Percentiles rank a stretch among this genome's conserved stretches.
Conservation (phyloP, 495 filamentous ascomycete species). For the Penicillium coprophilum region DNA sequence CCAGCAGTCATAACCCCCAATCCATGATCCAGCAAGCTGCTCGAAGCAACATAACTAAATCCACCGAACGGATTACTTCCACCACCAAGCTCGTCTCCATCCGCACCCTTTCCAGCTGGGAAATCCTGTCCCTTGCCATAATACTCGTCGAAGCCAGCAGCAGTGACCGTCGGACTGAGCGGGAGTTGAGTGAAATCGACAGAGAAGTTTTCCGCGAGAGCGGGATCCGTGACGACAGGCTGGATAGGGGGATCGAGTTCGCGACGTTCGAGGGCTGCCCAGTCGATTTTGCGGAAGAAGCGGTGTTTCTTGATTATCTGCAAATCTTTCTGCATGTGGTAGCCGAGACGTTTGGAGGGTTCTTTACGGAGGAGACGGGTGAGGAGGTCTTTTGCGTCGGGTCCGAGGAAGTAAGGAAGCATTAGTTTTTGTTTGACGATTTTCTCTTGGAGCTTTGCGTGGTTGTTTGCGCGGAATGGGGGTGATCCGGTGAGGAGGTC, state of each 20-base stretch:
- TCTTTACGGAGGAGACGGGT: slow-evolving; percentile 88
- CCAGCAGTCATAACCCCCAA: slow-evolving; percentile 31
- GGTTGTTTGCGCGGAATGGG: slow-evolving; percentile 86
- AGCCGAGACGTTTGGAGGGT: slow-evolving; percentile 80
- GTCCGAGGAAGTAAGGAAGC: slow-evolving; percentile 81
- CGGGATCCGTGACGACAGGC: slow-evolving; percentile 90
- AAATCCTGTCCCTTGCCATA: slow-evolving; percentile 32
- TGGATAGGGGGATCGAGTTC: slow-evolving; percentile 84
- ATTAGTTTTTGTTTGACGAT: slow-evolving; percentile 87
- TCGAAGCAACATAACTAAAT: slow-evolving; percentile 92
- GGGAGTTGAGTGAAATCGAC: slow-evolving; percentile 81
- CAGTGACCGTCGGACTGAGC: slow-evolving; percentile 66
- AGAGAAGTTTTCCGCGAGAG: slow-evolving; percentile 92
- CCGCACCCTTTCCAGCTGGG: background rate
- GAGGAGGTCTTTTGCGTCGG: slow-evolving; percentile 90
- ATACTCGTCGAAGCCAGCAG: slow-evolving; percentile 34
- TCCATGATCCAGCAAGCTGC: slow-evolving; percentile 72
- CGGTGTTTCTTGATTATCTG: slow-evolving; percentile 85
- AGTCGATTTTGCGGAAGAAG: slow-evolving; percentile 96
- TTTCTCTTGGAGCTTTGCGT: slow-evolving; percentile 88
- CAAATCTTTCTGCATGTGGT: slow-evolving; percentile 84
- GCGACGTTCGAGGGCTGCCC: slow-evolving; percentile 73
- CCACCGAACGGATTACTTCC: slow-evolving; percentile 84
- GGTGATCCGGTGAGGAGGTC: slow-evolving; percentile 89
- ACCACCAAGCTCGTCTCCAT: slow-evolving; percentile 6